Base-by-base conservation (phyloP, 768 basidiomycete species). In the Xerocomus potaroensis region DNA sequence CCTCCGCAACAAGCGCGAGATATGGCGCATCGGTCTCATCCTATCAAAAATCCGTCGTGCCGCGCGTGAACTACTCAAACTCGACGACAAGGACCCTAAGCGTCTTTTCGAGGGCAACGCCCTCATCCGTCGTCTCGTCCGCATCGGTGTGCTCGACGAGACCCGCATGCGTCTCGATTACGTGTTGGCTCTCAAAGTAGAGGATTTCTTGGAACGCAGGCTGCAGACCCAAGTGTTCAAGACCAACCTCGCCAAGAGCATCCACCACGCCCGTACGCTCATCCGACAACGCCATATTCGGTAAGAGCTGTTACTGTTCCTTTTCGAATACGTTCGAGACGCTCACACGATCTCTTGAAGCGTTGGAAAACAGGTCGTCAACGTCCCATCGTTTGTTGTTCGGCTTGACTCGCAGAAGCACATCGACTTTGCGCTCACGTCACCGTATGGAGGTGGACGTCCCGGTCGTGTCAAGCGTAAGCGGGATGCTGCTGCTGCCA, bases 31-130 rank as follows among this genome's bases (percentile, higher is more conserved):
- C 71, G 84, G 91, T 69, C 86, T 99, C 65, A 84, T 84, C 69
- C 86, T 99, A 45, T 99, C 96, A 64, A 97, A 99, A 81, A 99
- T 99, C 68, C 95, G 96, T 79, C 93, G 96, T 86, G 96, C 96
- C 54, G 96, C 96, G 57, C 95, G 96, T 87, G 96, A 99, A 77
- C 89, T 99, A 54, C 87, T 99, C 75, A 99, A 99, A 67, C 92
- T 99, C 74, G 96, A 99, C 59, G 87, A 82, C 73, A 98, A 99
- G 72, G 96, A 98, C 75, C 93, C 96, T 66, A 98, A 98, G 78
- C 91, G 96, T 72, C 90, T 98, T 51, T 98, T 99, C 80, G 96
- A 98, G 78, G 92, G 91, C 69, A 96, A 96, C 72, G 92, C 92
- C 63, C 81, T 95, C 64, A 95, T 96, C 69, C 79, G 83, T 56